Percentiles rank a stretch among this genome's conserved stretches.
Evolutionary conservation across 2,329 filamentous ascomycete species (phyloP).

Genomic region (Fusarium mundagurra): DNA sequence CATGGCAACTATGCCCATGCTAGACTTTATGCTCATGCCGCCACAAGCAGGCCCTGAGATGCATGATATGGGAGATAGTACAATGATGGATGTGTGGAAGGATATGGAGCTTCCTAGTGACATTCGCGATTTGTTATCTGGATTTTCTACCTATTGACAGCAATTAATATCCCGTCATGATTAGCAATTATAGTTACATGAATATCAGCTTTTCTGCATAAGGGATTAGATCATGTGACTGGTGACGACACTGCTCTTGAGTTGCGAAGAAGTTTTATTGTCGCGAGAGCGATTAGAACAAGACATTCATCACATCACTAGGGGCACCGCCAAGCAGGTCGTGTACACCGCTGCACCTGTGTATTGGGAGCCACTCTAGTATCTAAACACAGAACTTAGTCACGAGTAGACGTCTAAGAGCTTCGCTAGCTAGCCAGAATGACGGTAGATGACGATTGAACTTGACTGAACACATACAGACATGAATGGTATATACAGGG

Average conservation of each 20-base stretch:
- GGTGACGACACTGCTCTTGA: not conserved
- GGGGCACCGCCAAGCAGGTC: no score
- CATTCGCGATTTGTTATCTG: not conserved
- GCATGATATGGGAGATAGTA: not conserved
- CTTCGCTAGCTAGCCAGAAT: fast-evolving
- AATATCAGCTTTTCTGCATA: not conserved
- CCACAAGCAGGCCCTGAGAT: not conserved
- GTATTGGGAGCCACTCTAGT: not conserved
- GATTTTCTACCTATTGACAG: not conserved
- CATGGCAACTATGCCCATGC: not conserved
- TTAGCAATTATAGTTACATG: no score
- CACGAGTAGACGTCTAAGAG: fast-evolving
- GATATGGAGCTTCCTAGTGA: not conserved
- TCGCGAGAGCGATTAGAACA: not conserved
- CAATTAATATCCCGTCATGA: not conserved
- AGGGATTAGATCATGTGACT: not conserved
- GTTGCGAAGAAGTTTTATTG: not conserved
- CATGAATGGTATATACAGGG: not conserved
- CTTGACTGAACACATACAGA: not conserved
- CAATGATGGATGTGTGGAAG: not conserved
- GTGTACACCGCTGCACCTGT: no score
- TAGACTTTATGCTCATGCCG: not conserved
- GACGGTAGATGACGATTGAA: fast-evolving
- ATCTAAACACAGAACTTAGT: not conserved
- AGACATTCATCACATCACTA: no score